Evolutionary conservation across 2,329 filamentous ascomycete species (phyloP), one percentile per base, ranked within the genome.

Genomic region (Fusarium domesticum): DNA sequence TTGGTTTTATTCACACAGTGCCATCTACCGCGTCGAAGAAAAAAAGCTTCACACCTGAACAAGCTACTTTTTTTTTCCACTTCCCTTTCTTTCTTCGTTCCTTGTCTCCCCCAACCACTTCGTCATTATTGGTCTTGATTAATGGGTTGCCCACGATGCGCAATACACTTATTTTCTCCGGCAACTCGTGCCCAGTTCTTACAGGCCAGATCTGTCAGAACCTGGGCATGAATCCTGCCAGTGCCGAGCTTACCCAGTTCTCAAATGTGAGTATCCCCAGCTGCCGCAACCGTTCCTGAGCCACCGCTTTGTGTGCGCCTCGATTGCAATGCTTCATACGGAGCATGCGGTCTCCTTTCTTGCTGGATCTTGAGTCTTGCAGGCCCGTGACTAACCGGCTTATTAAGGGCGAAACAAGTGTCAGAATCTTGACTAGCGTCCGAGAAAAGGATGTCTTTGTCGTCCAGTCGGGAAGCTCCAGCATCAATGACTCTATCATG

Each of bases 361-460:
- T n/a, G n/a, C 19, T 41, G 25, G 18, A 35, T 33, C n/a, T 36
- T 37, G 42, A 41, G 39, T 39, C 42, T 39, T 43, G 41, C 45
- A 46, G 14, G 23, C 36, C 42, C 30, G 41, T 31, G 45, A 43
- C 57, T 60, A 56, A 60, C 54, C 28, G 39, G 41, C 43, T 32
- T 40, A 37, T 25, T 46, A 66, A 84, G 80, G 82, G 82, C 69
- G 82, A 85, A 71, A 85, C 81, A 47, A 84, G 81, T 62, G 82
- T 85, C 59, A 78, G 80, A 61, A 84, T 85, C 63, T 64, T 84
- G 64, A 84, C 80, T 36, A 85, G 81, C 68, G 90, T 98, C 55
- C 87, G 93, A 58, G 95, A 98, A 66, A 95, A 97, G 70, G 92
- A 98, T 78, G 92, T 98, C 61, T 98, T 97, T 69, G 92, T 98